Evolutionary conservation across 2,329 filamentous ascomycete genomes (phyloP).

Genomic region (Beauveria australis): DNA sequence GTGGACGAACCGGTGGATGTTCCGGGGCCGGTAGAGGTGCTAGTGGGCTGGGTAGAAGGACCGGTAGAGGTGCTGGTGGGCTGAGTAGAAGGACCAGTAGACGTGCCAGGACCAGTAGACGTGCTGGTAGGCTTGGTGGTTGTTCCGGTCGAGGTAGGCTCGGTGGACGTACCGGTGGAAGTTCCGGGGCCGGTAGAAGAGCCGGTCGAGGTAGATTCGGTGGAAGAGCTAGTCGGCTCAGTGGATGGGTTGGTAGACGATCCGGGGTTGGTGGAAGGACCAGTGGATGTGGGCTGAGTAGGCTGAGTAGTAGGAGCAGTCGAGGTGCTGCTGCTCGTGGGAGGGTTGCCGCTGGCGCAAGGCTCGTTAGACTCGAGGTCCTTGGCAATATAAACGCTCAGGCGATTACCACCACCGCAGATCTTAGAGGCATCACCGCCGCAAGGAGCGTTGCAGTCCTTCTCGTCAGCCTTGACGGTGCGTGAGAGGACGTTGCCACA

Average conservation of each 20-base stretch:
- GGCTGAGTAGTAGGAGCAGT: slow-evolving; percentile 7
- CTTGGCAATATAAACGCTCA: slow-evolving; percentile 39
- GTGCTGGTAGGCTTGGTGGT: slow-evolving; percentile 10
- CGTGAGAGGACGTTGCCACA: slow-evolving; percentile 47
- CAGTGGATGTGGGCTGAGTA: neutral
- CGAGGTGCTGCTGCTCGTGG: slow-evolving; percentile 14
- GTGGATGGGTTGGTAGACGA: slow-evolving; percentile 3
- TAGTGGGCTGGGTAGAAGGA: neutral
- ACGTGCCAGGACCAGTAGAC: neutral
- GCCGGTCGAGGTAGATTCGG: slow-evolving; percentile 5
- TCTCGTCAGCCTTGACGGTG: slow-evolving; percentile 26
- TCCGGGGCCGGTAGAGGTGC: slow-evolving; percentile 1
- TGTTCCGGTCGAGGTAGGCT: neutral
- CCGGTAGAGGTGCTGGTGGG: neutral
- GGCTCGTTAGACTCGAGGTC: slow-evolving; percentile 43
- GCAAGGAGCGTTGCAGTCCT: slow-evolving; percentile 44
- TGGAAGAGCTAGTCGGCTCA: slow-evolving; percentile 1
- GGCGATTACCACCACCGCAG: slow-evolving; percentile 35
- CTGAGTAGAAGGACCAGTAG: slow-evolving; percentile 7
- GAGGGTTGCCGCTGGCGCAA: slow-evolving; percentile 30
- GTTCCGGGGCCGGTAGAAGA: slow-evolving; percentile 10
- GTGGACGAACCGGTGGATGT: slow-evolving; percentile 4
- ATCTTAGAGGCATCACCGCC: slow-evolving; percentile 34
- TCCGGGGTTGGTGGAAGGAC: neutral
- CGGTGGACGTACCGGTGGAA: neutral